Evolutionary conservation across 805 yeast genomes (phyloP), one percentile per base, ranked within the genome.

Genomic region (Komagataella ulmi): DNA sequence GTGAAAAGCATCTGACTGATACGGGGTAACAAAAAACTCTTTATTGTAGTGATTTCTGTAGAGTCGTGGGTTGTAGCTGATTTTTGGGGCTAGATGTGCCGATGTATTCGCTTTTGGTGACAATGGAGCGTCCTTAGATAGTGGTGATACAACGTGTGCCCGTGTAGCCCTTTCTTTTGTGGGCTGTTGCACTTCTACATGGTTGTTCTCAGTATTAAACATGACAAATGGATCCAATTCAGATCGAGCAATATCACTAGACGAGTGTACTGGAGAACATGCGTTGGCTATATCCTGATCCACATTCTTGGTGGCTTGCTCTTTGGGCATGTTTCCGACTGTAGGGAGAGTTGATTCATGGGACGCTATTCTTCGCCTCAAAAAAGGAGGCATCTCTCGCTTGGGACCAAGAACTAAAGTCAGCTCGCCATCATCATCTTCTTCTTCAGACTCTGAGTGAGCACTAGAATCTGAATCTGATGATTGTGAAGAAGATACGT

Each of bases 21-120:
- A 70, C 17, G 76, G 73, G n/a, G 60, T 58, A 36, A 59, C 55
- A 6, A 61, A 57, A n/a, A 70, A 73, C 18, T 68, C 72, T 52
- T 72, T 74, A 49, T 66, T 66, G 58, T 75, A 75, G 55, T 76
- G 80, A 54, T 75, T 76, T 45, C 67, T 69, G 61, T 63, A 73
- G 46, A 60, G 63, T 54, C 59, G 56, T 50, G 65, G 43, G 54
- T 51, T 10, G 46, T 50, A 46, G 7, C 30, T 17, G 8, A 50
- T 44, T 12, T 46, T 23, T 5, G 47, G n/a, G 8, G 51, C 47
- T 17, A n/a, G 6, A 12, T 44, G 44, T 10, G 50, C 50, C 17
- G 40, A 24, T 5, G 46, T 36, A 7, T 60, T 64, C 1, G 70
- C 61, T 47, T 61, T 51, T 7, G 63, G 64, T 3, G 68, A 58